Percentiles rank a stretch among this genome's conserved stretches.
Evolutionary conservation across 2,329 filamentous ascomycete genomes (phyloP).

Genomic region (Aspergillus sp.): DNA sequence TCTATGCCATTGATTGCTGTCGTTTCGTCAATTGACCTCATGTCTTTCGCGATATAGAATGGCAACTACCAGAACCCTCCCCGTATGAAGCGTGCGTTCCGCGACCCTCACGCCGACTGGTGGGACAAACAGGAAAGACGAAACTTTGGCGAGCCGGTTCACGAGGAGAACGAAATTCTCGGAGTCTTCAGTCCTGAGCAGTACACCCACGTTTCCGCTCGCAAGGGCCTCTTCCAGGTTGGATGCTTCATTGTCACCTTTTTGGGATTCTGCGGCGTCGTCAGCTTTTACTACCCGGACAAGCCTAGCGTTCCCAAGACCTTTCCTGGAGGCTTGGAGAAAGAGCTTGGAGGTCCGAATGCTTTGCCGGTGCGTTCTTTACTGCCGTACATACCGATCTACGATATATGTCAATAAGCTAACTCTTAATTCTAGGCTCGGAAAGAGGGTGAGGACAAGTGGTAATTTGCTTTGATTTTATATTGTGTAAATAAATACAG

Average conservation of each 20-base stretch:
- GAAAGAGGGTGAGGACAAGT: conserved; percentile 33
- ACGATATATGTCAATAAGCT: conserved; percentile 3
- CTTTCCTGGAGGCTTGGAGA: conserved; percentile 65
- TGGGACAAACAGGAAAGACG: conserved; percentile 97
- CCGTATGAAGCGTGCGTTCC: conserved; percentile 78
- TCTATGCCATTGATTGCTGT: not conserved
- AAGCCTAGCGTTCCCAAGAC: conserved; percentile 63
- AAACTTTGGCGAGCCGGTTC: conserved; percentile 93
- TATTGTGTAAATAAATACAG: conserved; percentile 38
- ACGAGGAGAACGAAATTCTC: conserved; percentile 92
- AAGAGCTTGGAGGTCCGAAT: conserved; percentile 67
- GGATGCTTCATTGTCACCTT: conserved; percentile 62
- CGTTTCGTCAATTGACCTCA: conserved; percentile 11
- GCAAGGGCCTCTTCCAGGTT: conserved; percentile 65
- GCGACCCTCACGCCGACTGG: conserved; percentile 90
- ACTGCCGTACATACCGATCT: not conserved
- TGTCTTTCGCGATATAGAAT: conserved; percentile 31
- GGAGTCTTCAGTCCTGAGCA: conserved; percentile 85
- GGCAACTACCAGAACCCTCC: conserved; percentile 46
- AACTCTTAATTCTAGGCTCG: conserved; percentile 27
- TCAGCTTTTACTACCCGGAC: conserved; percentile 69
- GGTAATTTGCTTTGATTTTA: conserved; percentile 25
- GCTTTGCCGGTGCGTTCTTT: conserved; percentile 58
- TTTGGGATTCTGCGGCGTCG: conserved; percentile 60
- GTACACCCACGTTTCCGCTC: conserved; percentile 77